Evolutionary conservation across 2,329 filamentous ascomycete species (phyloP).

Genomic region (Amesomyces nigricolor): DNA sequence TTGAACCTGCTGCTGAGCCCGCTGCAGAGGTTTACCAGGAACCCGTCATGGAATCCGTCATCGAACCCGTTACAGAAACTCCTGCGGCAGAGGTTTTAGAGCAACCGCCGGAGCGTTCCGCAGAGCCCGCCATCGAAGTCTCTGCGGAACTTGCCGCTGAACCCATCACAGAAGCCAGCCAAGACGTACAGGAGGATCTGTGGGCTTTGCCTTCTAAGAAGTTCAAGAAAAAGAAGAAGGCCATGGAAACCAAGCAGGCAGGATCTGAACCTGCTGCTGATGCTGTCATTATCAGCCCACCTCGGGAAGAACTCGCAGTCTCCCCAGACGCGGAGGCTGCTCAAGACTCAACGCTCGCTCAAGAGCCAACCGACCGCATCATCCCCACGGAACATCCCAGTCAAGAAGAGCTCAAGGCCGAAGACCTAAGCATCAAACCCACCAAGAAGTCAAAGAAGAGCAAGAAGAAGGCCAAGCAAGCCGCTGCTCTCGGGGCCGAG

Average conservation of each 20-base stretch:
- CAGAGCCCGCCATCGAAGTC: background rate
- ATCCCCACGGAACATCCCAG: background rate
- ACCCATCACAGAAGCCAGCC: background rate
- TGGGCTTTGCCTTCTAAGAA: conserved; percentile 13
- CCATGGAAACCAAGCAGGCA: conserved; percentile 15
- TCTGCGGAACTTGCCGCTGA: background rate
- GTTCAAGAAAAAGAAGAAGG: conserved; percentile 22
- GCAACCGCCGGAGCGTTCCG: background rate
- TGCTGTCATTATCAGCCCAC: background rate
- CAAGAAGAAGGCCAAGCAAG: conserved; percentile 21
- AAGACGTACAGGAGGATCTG: conserved; percentile 2
- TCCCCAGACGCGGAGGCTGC: background rate
- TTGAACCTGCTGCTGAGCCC: background rate
- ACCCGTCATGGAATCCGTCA: background rate
- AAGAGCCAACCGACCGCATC: background rate
- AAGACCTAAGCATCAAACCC: background rate
- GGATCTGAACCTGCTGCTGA: background rate
- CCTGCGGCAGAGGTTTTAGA: background rate
- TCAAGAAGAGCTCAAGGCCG: background rate
- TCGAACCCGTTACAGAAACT: background rate
- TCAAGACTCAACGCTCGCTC: background rate
- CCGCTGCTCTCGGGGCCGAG: background rate
- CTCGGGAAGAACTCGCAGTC: background rate
- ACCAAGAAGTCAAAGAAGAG: conserved; percentile 34
- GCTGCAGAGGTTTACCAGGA: background rate